Conservation (phyloP, 768 basidiomycete species). For the Leucocoprinus birnbaumii region DNA sequence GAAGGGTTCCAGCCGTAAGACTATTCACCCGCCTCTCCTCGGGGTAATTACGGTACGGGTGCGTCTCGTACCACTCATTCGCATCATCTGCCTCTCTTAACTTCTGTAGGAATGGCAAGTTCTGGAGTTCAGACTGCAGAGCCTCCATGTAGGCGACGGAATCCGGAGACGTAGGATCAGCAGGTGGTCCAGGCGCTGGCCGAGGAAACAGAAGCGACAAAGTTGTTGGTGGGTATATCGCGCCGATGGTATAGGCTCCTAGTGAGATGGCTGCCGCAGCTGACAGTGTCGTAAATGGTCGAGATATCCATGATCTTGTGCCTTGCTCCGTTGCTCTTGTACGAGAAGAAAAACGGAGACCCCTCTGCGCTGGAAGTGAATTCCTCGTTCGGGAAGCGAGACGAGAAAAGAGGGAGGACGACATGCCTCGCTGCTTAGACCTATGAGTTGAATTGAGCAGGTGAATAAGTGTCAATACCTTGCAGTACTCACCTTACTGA, state of each 20-base stretch:
- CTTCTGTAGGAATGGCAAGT: slow-evolving; percentile 51
- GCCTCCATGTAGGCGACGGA: slow-evolving; percentile 52
- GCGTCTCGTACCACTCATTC: slow-evolving; percentile 70
- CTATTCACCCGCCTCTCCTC: slow-evolving; percentile 78
- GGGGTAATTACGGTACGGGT: slow-evolving; percentile 70
- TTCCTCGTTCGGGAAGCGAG: slow-evolving; percentile 3
- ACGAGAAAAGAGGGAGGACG: not conserved
- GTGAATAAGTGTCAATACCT: not conserved
- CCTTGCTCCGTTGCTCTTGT: not conserved
- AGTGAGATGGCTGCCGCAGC: not conserved
- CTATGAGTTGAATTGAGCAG: not conserved
- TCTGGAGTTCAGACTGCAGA: slow-evolving; percentile 69
- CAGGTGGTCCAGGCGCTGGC: slow-evolving; percentile 66
- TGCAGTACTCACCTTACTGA: no score
- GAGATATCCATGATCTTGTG: not conserved
- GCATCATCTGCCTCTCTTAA: slow-evolving; percentile 49
- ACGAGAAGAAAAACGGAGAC: slow-evolving; percentile 4
- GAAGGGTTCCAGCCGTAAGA: slow-evolving; percentile 80
- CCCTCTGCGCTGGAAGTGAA: not conserved
- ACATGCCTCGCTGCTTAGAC: not conserved
- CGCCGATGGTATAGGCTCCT: slow-evolving; percentile 40
- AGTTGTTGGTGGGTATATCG: slow-evolving; percentile 68
- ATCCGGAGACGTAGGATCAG: slow-evolving; percentile 50
- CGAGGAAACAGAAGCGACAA: slow-evolving; percentile 73
- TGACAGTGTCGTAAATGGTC: not conserved